Evolutionary conservation across 2,329 filamentous ascomycete genomes (phyloP).

Genomic region (Fusarium nurragi): DNA sequence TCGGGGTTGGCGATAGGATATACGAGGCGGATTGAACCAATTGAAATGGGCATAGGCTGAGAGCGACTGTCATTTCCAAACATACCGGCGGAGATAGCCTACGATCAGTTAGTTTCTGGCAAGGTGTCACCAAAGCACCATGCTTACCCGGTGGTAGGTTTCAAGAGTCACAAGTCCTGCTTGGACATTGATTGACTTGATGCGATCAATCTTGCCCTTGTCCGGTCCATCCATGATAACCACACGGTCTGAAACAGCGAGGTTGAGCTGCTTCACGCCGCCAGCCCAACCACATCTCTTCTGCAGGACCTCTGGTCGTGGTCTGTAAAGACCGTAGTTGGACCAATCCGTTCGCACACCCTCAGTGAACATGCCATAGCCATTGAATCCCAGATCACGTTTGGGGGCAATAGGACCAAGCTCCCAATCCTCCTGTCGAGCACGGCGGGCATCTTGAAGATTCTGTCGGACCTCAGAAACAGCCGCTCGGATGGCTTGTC

Average conservation of each 20-base stretch:
- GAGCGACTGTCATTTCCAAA: conserved; percentile 46
- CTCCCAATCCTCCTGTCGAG: conserved; percentile 79
- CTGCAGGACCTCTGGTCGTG: conserved; percentile 50
- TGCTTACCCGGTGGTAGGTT: conserved; percentile 70
- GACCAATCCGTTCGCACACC: conserved; percentile 51
- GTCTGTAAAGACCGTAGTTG: conserved; percentile 44
- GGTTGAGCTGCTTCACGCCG: conserved; percentile 65
- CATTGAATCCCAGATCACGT: conserved; percentile 72
- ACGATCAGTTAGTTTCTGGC: neutral
- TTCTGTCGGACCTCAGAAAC: conserved; percentile 49
- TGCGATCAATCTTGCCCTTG: conserved; percentile 83
- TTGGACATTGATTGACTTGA: conserved; percentile 65
- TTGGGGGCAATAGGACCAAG: conserved; percentile 81
- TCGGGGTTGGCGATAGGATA: conserved; percentile 74
- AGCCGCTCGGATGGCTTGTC: conserved; percentile 46
- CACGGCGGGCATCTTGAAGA: conserved; percentile 55
- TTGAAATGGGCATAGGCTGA: conserved; percentile 63
- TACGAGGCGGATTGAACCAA: conserved; percentile 82
- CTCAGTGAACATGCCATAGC: conserved; percentile 65
- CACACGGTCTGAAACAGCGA: conserved; percentile 79
- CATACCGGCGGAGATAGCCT: conserved; percentile 47
- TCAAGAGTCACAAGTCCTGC: conserved; percentile 69
- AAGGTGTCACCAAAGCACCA: neutral
- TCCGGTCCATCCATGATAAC: conserved; percentile 81
- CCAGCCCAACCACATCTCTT: conserved; percentile 66